phyloP scores from a whole-genome alignment of 345 rosid species.

The Crucihimalaya himalaica region DNA sequence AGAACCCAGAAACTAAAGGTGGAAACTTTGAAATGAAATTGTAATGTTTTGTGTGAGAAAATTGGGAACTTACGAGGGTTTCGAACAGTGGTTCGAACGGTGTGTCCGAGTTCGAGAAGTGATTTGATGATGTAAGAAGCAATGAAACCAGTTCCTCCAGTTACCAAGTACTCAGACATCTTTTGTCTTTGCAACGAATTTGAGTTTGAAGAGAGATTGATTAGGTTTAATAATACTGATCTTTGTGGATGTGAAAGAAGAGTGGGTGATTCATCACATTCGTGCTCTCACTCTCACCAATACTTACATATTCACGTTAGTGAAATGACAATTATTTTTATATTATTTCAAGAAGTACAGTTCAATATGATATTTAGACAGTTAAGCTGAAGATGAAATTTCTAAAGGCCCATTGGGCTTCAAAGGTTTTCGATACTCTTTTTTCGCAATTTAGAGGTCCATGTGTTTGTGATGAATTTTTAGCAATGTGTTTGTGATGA shows the following conservation, averaged over 20 bases:
- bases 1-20: not conserved
- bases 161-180: slow-evolving; percentile 87
- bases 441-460: not conserved
- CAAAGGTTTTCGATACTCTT: not conserved
- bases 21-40: not conserved
- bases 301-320: not conserved
- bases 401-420: not conserved
- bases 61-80: slow-evolving; percentile 56
- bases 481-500: not conserved
- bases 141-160: slow-evolving; percentile 92
- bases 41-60: not conserved
- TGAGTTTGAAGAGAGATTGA: not conserved
- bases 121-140: slow-evolving; percentile 71
- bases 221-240: slow-evolving; percentile 27
- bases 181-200: slow-evolving; percentile 1
- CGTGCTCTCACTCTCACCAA: not conserved
- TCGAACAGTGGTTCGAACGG: slow-evolving; percentile 75
- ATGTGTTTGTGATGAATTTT: not conserved
- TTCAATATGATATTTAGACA: not conserved
- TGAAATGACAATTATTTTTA: not conserved
- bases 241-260: slow-evolving; percentile 7
- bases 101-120: slow-evolving; percentile 64
- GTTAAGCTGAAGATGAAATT: no score
- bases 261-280: slow-evolving; percentile 26
- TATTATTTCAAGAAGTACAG: not conserved